Evolutionary conservation across 2,329 filamentous ascomycete genomes (phyloP), one percentile per base, ranked within the genome.

Genomic region (Aspergillus sp.): DNA sequence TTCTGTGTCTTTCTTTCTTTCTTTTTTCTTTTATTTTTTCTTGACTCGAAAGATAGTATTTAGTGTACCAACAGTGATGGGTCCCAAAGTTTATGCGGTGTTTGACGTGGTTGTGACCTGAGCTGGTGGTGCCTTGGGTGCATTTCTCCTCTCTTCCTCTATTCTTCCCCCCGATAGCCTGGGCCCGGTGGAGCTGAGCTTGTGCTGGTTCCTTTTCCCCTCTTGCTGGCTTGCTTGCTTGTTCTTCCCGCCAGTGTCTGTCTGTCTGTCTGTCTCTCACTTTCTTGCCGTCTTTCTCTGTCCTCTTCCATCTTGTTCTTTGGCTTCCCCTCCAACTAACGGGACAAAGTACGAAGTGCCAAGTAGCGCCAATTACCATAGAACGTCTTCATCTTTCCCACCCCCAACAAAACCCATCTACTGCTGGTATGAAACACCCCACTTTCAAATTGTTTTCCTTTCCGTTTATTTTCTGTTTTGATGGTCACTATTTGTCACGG

Each of bases 141-240:
- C 25, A 27, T 27, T 27, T 27, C 25, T 32, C 30, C 10, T 32
- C 30, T 36, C 32, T 36, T 36, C 32, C 11, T 36, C 32, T 8
- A 27, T 27, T 27, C 25, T 8, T 8, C 47, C 47, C 27, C 27
- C 27, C 27, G 25, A 50, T 30, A 27, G 11, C 30, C 53, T 55
- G 53, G 53, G 15, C 51, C 57, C 58, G 23, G 38, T 47, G 53
- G 57, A 53, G 60, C 50, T 61, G 11, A 27, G 51, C 17, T 42
- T 30, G 11, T 38, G 51, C 17, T 48, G 51, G 23, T 48, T 25
- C 42, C 38, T 25, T 52, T 54, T 27, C 15, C 44, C 52, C 54
- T 50, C 47, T 17, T 50, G 47, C 23, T 32, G 13, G 30, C 11
- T 36, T 13, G 47, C 25, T 36, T 36, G 32, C 11, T 36, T 36